Evolutionary conservation across 169 alveolate genomes (phyloP).

Genomic region (Plasmodium blacklocki): DNA sequence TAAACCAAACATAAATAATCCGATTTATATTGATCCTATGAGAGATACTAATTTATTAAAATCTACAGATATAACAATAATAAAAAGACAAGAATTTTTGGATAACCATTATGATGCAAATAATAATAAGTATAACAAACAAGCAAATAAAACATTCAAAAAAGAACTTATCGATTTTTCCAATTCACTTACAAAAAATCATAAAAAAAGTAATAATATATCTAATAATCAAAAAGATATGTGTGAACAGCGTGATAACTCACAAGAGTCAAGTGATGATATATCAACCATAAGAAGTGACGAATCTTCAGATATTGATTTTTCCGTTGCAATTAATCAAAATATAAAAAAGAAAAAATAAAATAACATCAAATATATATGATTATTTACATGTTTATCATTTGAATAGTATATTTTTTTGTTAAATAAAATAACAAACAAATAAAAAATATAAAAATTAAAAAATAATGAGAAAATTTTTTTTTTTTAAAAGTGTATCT

Average conservation of each 20-base stretch:
- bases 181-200: slow-evolving; percentile 1
- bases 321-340: slow-evolving; percentile 55
- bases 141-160: not conserved
- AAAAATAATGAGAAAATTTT: too few species aligned
- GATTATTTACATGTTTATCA: too few species aligned
- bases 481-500: too few species aligned
- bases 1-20: not conserved
- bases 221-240: not conserved
- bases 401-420: too few species aligned
- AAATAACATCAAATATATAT: slow-evolving; percentile 2
- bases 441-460: too few species aligned
- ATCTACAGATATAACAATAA: slow-evolving; percentile 21
- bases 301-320: slow-evolving; percentile 67
- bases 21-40: not conserved
- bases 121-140: slow-evolving; percentile 10
- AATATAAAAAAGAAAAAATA: slow-evolving; percentile 36
- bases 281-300: slow-evolving; percentile 9
- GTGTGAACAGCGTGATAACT: not conserved
- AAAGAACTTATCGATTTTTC: slow-evolving; percentile 18
- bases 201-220: not conserved
- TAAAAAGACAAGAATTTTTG: slow-evolving; percentile 54
- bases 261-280: slow-evolving; percentile 1
- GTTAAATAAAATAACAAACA: too few species aligned
- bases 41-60: not conserved
- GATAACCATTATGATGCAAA: slow-evolving; percentile 29